phyloP scores from a whole-genome alignment of 1,139 yeast species.

The Candida sanyaensis region DNA sequence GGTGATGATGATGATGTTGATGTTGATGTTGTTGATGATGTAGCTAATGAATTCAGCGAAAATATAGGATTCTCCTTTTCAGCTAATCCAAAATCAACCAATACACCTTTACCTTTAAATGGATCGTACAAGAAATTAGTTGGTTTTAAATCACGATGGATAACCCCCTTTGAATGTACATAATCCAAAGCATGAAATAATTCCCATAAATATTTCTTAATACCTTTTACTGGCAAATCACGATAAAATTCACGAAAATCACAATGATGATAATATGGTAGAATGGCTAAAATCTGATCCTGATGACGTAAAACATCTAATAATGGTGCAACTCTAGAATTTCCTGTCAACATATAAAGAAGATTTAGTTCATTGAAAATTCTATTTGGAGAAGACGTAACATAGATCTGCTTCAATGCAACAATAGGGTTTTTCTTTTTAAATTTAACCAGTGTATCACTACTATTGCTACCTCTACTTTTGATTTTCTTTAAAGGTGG shows the following conservation, averaged over 20 bases:
- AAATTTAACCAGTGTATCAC: slow-evolving; percentile 6
- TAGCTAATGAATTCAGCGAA: neutral
- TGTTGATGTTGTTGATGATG: too few relatives aligned
- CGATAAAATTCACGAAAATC: slow-evolving; percentile 89
- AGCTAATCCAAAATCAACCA: slow-evolving; percentile 93
- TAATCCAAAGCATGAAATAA: slow-evolving; percentile 73
- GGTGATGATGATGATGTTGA: neutral
- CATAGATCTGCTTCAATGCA: slow-evolving; percentile 91
- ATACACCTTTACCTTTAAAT: slow-evolving; percentile 71
- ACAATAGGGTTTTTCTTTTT: slow-evolving; percentile 58
- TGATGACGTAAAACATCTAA: slow-evolving; percentile 83
- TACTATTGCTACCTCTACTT: slow-evolving; percentile 4
- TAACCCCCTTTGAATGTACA: slow-evolving; percentile 74
- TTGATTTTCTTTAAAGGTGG: slow-evolving; percentile 40
- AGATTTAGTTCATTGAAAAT: slow-evolving; percentile 84
- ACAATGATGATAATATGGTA: slow-evolving; percentile 89
- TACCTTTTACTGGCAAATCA: slow-evolving; percentile 75
- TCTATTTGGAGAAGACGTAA: slow-evolving; percentile 91
- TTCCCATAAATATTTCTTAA: slow-evolving; percentile 78
- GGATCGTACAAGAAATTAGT: slow-evolving; percentile 85
- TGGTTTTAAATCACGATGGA: slow-evolving; percentile 90
- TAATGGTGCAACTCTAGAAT: slow-evolving; percentile 80
- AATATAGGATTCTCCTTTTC: slow-evolving; percentile 37
- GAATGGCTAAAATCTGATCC: slow-evolving; percentile 90
- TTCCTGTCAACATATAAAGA: slow-evolving; percentile 66